Percentiles rank a stretch among this genome's conserved stretches.
Evolutionary conservation across 257 asterid species (phyloP).

Genomic region (Gentiana dahurica): DNA sequence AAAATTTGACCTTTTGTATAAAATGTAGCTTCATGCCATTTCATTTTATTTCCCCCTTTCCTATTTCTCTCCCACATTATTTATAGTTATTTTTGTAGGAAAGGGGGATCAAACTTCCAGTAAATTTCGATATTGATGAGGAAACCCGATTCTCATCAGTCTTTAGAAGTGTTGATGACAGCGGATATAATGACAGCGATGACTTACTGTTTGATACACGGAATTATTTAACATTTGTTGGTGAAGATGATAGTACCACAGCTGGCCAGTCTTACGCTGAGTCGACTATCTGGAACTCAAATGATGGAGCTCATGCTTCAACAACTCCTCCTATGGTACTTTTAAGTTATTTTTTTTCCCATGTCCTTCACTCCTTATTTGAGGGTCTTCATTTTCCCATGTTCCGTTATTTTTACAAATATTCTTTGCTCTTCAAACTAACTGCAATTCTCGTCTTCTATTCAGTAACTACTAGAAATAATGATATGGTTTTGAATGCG

Average conservation of each 20-base stretch:
- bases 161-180: constrained; percentile 57
- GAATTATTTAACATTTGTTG: constrained; percentile 84
- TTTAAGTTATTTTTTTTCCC: constrained; percentile 1
- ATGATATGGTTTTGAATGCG: no score
- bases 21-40: not conserved
- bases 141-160: constrained; percentile 89
- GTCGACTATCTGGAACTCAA: constrained; percentile 21
- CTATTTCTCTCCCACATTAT: constrained; percentile 10
- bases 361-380: no score
- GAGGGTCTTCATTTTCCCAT: no score
- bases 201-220: constrained; percentile 47
- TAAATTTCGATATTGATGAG: constrained; percentile 67
- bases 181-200: constrained; percentile 73
- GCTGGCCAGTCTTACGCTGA: constrained; percentile 28
- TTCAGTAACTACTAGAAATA: no score
- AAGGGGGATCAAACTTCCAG: constrained; percentile 72
- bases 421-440: no score
- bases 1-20: constrained; percentile 1
- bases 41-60: not conserved
- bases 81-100: constrained; percentile 37
- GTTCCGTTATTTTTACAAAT: no score
- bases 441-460: no score
- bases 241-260: constrained; percentile 31
- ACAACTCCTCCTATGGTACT: constrained; percentile 41
- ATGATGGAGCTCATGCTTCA: constrained; percentile 27